These are phyloP conservation scores for Dryas integrifolia DNA, from an alignment of 331 rosid species.

Conservation along the genomic window DNA sequence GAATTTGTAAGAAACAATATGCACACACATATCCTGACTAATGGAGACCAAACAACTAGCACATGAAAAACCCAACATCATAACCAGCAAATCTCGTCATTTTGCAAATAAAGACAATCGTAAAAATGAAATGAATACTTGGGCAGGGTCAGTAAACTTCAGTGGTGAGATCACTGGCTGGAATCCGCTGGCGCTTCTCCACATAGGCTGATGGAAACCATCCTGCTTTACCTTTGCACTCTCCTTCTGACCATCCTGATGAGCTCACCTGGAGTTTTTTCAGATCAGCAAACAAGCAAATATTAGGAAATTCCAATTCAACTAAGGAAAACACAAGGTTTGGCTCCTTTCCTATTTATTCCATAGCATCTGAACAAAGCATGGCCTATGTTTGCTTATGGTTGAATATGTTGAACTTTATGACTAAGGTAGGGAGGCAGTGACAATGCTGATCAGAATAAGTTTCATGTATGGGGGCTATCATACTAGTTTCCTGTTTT, in stretches of 20 bases:
- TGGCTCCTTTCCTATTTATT: background rate
- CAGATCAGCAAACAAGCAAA: slow-evolving; percentile 10
- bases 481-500: too few species aligned
- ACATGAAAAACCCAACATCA: background rate
- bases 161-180: slow-evolving; percentile 47
- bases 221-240: slow-evolving; percentile 81
- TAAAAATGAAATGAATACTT: background rate
- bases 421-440: too few species aligned
- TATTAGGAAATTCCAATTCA: background rate
- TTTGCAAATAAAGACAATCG: background rate
- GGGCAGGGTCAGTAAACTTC: slow-evolving; percentile 50
- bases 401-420: background rate
- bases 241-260: slow-evolving; percentile 98
- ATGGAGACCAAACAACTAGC: background rate
- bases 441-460: too few species aligned
- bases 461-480: too few species aligned
- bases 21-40: background rate
- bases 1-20: background rate
- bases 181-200: slow-evolving; percentile 85
- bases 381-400: background rate
- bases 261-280: slow-evolving; percentile 50
- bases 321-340: background rate
- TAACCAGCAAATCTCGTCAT: background rate
- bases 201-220: slow-evolving; percentile 90
- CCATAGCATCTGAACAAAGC: background rate